Evolutionary conservation across 345 rosid genomes (phyloP), one percentile per base, ranked within the genome.

Genomic region (Combretum micranthum): DNA sequence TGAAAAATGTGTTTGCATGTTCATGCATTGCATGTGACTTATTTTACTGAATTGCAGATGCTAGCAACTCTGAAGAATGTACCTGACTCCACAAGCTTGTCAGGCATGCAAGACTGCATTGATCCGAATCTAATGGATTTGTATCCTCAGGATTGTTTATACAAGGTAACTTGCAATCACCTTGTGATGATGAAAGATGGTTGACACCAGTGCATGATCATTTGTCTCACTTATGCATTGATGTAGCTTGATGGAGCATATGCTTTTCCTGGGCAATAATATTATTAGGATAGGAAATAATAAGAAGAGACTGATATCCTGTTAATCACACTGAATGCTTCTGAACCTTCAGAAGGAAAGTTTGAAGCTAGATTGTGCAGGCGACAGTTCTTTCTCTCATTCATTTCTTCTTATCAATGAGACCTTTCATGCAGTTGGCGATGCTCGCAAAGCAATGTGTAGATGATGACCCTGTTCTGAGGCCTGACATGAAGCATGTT

Each of bases 401-500:
- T 48, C 48, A 26, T 46, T 53, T 11, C 39, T 7, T 32, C 9
- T 32, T 32, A 32, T 32, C 10, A 11, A 32, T 32, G 39, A 32
- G 39, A 4, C 39, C 9, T 4, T 32, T 32, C 9, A 32, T 32
- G 18, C 61, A 91, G 98, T 50, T 81, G 81, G 97, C 90, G 14
- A 81, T 81, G 86, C 81, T 92, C 23, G 98, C 89, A 1, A 92
- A 83, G 83, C 98, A 88, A 64, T 92, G 98, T 18, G 89, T 84
- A 0, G 97, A 92, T 9, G 97, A 88, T 65, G 98, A 88, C 77
- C 83, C 95, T 11, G 80, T 88, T 47, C 67, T 88, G 10, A 83
- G 98, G 54, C 98, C 97, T 11, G 96, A 92, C 79, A 92, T 88
- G 97, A 92, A 86, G 84, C 93, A 92, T 67, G 85, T 81, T 1